Base-by-base conservation (phyloP, 2,329 filamentous ascomycete genomes). In the Aspergillus awamori region DNA sequence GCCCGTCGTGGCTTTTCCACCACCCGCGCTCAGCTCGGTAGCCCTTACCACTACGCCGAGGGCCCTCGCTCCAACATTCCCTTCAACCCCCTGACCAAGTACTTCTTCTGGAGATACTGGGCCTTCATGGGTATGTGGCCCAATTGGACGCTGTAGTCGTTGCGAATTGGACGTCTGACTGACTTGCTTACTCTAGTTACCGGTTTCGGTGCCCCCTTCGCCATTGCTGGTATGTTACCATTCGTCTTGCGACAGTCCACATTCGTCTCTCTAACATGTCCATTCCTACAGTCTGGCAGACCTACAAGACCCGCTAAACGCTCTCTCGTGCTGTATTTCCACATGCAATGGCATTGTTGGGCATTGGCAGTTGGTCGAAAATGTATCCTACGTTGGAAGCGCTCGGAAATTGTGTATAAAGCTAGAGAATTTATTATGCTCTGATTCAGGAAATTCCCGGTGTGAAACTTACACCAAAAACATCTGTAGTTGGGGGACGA, bases 11-110 rank as follows among this genome's bases (percentile, higher is more conserved):
- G 90, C 83, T 97, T 99, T 89, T 90, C 93, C 81, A 88, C 92
- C 75, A 96, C 94, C 78, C 91, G 92, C 76, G 82, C 90, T 77
- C 92, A 91, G 80, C 83, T 96, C 78, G 87, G 85, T 73, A 96
- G 92, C 78, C 93, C 93, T 67, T 97, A 96, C 89, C 95, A 99
- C 86, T 99, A 99, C 85, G 90, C 94, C 72, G 94, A 98, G 84
- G 95, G 94, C 68, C 91, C 94, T 75, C 90, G 92, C 81, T 89
- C 86, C 84, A 98, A 97, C 87, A 82, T 99, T 69, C 95, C 95
- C 69, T 99, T 99, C 88, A 96, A 99, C 86, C 91, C 95, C 70
- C 85, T 92, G 83, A 94, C 89, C 77, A 91, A 88, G 82, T 90
- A 85, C 82, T 99, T 99, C 79, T 86, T 83, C 69, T 65, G 92